Evolutionary conservation across 805 yeast genomes (phyloP), one percentile per base, ranked within the genome.

Genomic region (Candida ovalis): DNA sequence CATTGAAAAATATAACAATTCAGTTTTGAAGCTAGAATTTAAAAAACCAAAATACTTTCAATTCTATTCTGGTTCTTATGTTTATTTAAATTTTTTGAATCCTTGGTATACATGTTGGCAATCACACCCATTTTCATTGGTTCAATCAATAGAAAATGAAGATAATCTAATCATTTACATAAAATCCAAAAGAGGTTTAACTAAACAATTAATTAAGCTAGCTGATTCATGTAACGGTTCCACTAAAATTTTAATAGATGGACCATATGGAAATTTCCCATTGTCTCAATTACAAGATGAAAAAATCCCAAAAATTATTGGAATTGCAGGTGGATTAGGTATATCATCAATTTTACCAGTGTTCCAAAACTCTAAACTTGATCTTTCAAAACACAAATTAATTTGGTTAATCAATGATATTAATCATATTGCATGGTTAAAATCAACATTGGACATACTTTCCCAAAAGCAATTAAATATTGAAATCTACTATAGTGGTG

Each of bases 61-160:
- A 2, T 62, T 48, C 32, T 70, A 60, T 49, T 83, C 88, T 1
- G 85, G 87, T 15, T 66, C 76, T 15, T 78, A 70, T 60, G 77
- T 76, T 2, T 85, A 69, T 58, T 58, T 85, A 30, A 78, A 81
- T 63, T 78, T 83, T 58, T 49, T 79, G 46, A 64, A 73, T 40
- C 70, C 77, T 13, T 63, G 70, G 30, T 66, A 72, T 41, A 73
- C 76, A 55, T 23, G 44, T 3, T 81, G 84, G 83, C 88, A 84
- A 63, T 78, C 86, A 1, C 90, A 85, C 62, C 91, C 91, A 2
- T 83, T 85, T 66, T 80, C 89, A 1, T 61, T 78, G 4, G 62
- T 78, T 35, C 69, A 69, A 47, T 66, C 77, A 3, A 63, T 62
- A 6, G 62, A 66, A 1, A 56, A 61, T 22, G 67, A 62, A 12